Base-by-base conservation (phyloP, 768 basidiomycete genomes). In the Baorangia bicolor region DNA sequence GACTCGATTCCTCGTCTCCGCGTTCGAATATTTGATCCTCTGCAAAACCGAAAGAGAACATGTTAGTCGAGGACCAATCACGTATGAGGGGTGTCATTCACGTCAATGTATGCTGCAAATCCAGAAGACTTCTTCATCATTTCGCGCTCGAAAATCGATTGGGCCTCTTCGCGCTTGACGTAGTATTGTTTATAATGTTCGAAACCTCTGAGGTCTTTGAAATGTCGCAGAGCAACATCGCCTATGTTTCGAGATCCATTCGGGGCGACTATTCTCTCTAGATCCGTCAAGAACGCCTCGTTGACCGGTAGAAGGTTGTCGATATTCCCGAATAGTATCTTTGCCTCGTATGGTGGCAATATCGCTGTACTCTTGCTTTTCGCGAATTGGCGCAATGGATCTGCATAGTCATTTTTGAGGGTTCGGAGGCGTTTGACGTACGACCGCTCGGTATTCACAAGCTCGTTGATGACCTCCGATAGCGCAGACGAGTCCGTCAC, bases 151-250 rank as follows among this genome's bases (percentile, higher is more conserved):
- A 96, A 93, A 21, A 94, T 91, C 31, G 77, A 71, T 69, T 96
- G 95, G 0, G 93, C 93, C 64, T 96, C 93, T 74, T 96, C 95
- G 48, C 94, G 86, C 68, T 95, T 94, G 63, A 85, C 82, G 62
- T 96, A 95, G 72, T 93, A 98, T 62, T 88, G 87, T 63, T 84
- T 88, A 72, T 97, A 98, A 59, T 90, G 86, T 62, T 97, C 94
- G 65, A 98, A 96, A 3, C 92, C 92, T 50, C 80, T 78, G 37
- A 87, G 71, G 18, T 88, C 86, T 65, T 87, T 92, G 74, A 98
- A 92, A 76, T 98, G 94, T 55, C 81, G 82, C 55, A 96, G 73
- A 21, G 87, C 86, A 45, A 96, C 87, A 67, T 95, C 93, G 11
- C 94, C 95, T 8, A 97, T 78, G 10, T 74, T 74, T 58, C 74